Evolutionary conservation across 2,329 filamentous ascomycete species (phyloP), one percentile per base, ranked within the genome.

Genomic region (Cladorrhinum sp.): DNA sequence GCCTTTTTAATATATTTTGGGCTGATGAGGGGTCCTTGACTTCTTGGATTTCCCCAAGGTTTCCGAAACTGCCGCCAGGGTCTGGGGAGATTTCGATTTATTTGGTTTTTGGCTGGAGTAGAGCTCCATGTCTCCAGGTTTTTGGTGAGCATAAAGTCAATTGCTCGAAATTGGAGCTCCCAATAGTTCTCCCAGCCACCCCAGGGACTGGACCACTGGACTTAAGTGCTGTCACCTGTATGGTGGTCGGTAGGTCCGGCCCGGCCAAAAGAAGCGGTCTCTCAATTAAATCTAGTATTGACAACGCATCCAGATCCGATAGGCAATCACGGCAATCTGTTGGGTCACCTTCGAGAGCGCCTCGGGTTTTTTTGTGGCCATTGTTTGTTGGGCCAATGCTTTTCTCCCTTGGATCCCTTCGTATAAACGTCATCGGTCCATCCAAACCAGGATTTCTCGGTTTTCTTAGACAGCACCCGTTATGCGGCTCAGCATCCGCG

Each of bases 401-500:
- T 53, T 22, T 32, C 23, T 22, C 8, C 16, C 18, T n/a, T n/a
- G n/a, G n/a, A n/a, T n/a, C n/a, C 27, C 2, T 22, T 13, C 22
- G 18, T 29, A 41, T 24, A 20, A 55, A 55, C 52, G 52, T 55
- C 52, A 55, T 55, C 52, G 52, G 24, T 32, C 36, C 27, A 24
- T 20, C 52, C 9, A 45, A 24, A 45, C 52, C 52, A 9, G 52
- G 52, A 45, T 55, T 55, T 38, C 36, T 54, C 41, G 29, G 6
- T 32, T 2, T 41, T 41, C 22, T 27, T 55, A 18, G 22, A 25
- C 22, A 24, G 18, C 29, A 10, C 52, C 52, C 32, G 32, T 38
- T 25, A 55, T 55, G 52, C 52, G 52, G 52, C 52, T 53, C 51
- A 53, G 51, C 51, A 41, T 53, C n/a, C n/a, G n/a, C n/a, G 51